Percentiles rank a stretch among this genome's conserved stretches.
Evolutionary conservation across 352 stramenopile species (phyloP).

Genomic region (Globisporangium mamillatum): DNA sequence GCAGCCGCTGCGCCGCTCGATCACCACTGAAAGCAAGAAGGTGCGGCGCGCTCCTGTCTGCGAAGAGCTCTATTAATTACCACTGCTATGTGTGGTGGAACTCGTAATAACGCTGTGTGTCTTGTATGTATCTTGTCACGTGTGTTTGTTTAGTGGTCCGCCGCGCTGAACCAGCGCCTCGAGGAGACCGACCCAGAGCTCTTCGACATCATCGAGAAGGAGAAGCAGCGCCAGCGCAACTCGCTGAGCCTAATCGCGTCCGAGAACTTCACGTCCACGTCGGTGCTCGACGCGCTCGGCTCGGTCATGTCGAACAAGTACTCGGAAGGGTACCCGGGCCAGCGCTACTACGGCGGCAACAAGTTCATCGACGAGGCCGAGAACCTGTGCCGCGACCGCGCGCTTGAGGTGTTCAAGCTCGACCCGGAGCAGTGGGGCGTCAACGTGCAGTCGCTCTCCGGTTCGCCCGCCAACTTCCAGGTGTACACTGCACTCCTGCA

Average conservation of each 20-base stretch:
- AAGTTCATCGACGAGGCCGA: constrained; percentile 99
- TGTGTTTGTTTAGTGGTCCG: constrained; percentile 40
- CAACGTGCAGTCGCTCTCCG: constrained; percentile 97
- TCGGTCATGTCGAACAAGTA: constrained; percentile 99
- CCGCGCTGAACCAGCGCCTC: constrained; percentile 87
- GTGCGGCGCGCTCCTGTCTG: constrained; percentile 10
- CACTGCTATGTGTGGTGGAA: not conserved
- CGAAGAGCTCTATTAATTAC: not conserved
- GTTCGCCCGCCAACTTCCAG: constrained; percentile 99
- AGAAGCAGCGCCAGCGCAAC: constrained; percentile 98
- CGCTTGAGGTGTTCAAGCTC: constrained; percentile 96
- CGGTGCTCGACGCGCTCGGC: constrained; percentile 97
- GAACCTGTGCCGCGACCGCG: constrained; percentile 95
- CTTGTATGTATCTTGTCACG: not conserved
- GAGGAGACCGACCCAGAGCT: constrained; percentile 91
- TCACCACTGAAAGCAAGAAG: constrained; percentile 57
- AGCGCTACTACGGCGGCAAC: constrained; percentile 97
- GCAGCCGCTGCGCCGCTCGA: constrained; percentile 32
- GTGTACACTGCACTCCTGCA: constrained; percentile 98
- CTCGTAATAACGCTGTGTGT: not conserved
- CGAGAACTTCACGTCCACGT: constrained; percentile 98
- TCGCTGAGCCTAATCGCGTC: constrained; percentile 98
- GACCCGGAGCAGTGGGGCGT: constrained; percentile 95
- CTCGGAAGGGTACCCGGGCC: constrained; percentile 96
- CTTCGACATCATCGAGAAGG: constrained; percentile 94